Percentiles rank a stretch among this genome's conserved stretches.
phyloP scores from a whole-genome alignment of 305 asterid genomes.

The Fraxinus sp. region DNA sequence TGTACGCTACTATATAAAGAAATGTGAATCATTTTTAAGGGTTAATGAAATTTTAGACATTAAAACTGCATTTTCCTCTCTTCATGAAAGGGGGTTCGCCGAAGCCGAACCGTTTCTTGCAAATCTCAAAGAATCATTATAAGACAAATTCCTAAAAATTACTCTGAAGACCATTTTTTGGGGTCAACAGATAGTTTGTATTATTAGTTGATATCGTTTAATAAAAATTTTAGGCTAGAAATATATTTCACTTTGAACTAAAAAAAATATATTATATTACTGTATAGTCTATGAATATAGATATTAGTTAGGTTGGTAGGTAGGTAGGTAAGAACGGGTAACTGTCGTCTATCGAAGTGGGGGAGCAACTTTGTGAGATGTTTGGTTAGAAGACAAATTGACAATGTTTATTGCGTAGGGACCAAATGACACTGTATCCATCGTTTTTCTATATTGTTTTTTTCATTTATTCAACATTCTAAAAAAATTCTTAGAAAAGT shows the following conservation, averaged over 20 bases:
- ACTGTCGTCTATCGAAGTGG: not conserved
- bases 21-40: no score
- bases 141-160: no score
- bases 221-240: not conserved
- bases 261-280: no score
- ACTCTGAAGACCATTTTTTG: no score
- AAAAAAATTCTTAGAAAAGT: no score
- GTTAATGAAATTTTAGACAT: no score
- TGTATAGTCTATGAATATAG: not conserved
- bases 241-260: not conserved
- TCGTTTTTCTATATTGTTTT: not conserved
- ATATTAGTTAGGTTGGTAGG: not conserved
- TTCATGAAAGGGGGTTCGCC: no score
- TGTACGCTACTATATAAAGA: no score
- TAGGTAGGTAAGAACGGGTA: not conserved
- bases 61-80: no score
- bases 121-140: no score
- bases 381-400: not conserved
- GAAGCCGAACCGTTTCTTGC: no score
- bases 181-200: not conserved
- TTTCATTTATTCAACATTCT: not conserved
- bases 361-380: not conserved
- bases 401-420: not conserved
- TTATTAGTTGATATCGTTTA: not conserved
- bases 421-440: not conserved